phyloP scores from a whole-genome alignment of 768 basidiomycete species.

The Paxillus ammoniavirescens region DNA sequence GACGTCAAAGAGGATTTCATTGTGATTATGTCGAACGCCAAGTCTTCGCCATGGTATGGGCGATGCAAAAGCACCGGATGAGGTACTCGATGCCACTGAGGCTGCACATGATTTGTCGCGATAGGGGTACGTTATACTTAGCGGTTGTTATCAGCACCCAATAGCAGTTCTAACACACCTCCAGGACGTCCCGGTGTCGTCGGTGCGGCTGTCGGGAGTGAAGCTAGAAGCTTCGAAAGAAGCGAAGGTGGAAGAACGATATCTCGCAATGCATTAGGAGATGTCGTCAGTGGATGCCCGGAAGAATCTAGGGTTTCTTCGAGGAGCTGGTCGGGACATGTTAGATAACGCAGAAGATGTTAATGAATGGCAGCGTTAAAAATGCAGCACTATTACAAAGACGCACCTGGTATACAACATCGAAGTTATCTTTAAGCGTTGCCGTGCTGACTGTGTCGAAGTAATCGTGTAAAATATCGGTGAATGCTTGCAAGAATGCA shows the following conservation, averaged over 20 bases:
- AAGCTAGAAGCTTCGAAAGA: constrained; percentile 63
- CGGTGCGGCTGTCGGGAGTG: constrained; percentile 25
- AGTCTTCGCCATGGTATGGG: constrained; percentile 93
- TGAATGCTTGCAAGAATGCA: constrained; percentile 82
- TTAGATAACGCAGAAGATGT: not conserved
- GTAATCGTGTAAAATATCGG: constrained; percentile 82
- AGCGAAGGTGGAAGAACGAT: constrained; percentile 92
- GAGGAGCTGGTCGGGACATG: constrained; percentile 55
- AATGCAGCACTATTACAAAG: not conserved
- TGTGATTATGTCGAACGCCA: constrained; percentile 77
- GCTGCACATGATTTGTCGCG: constrained; percentile 6
- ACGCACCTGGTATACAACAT: constrained; percentile 88
- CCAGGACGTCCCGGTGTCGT: constrained; percentile 28
- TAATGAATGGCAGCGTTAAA: not conserved
- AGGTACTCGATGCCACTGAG: constrained; percentile 34
- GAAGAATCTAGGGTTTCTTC: constrained; percentile 96
- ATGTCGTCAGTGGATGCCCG: constrained; percentile 90
- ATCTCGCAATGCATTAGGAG: constrained; percentile 84
- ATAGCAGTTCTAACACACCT: constrained; percentile 11
- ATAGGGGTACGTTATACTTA: not conserved
- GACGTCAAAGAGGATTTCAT: constrained; percentile 93
- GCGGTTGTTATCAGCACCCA: not conserved
- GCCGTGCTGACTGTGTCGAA: constrained; percentile 81
- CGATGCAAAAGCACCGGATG: constrained; percentile 67
- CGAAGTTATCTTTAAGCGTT: constrained; percentile 87